Conservation (phyloP, 2,329 filamentous ascomycete genomes). For the Monosporascus sp. region DNA sequence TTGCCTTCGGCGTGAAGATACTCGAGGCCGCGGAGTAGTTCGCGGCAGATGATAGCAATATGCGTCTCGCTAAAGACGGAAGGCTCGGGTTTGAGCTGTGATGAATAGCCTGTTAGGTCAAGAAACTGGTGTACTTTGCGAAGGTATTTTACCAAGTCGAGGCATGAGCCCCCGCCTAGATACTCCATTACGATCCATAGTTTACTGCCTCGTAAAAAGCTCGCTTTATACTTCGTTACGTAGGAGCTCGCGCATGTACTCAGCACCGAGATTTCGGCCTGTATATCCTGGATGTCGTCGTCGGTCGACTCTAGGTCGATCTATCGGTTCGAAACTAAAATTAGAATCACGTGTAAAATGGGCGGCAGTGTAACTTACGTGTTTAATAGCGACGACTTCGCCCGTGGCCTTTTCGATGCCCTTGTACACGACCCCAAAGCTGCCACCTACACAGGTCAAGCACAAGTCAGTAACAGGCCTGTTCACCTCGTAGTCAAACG, state of each 20-base stretch:
- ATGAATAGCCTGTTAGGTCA: constrained; percentile 24
- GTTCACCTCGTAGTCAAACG: no score
- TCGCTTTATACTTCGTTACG: constrained; percentile 94
- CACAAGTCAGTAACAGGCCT: neutral
- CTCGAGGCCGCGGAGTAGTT: constrained; percentile 82
- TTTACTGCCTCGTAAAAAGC: constrained; percentile 93
- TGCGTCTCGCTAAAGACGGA: constrained; percentile 76
- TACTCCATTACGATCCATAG: constrained; percentile 99
- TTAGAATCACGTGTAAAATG: neutral
- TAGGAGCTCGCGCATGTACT: constrained; percentile 92
- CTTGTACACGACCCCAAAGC: constrained; percentile 96
- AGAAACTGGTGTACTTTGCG: neutral
- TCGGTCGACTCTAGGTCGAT: constrained; percentile 98
- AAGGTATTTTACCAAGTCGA: constrained; percentile 67
- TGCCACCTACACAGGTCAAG: constrained; percentile 59
- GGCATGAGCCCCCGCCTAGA: constrained; percentile 87
- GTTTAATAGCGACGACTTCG: constrained; percentile 93
- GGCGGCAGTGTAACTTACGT: constrained; percentile 52
- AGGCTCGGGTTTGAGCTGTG: constrained; percentile 74
- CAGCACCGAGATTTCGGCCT: constrained; percentile 91
- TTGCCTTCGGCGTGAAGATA: constrained; percentile 93
- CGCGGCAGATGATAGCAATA: constrained; percentile 89
- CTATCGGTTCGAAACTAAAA: constrained; percentile 40
- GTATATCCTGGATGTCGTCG: constrained; percentile 97
- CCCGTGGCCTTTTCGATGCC: constrained; percentile 87